A percentile compares a stretch with the other conserved stretches of the same genome.
phyloP scores from a whole-genome alignment of 768 basidiomycete species.

The Ramaria sp. region DNA sequence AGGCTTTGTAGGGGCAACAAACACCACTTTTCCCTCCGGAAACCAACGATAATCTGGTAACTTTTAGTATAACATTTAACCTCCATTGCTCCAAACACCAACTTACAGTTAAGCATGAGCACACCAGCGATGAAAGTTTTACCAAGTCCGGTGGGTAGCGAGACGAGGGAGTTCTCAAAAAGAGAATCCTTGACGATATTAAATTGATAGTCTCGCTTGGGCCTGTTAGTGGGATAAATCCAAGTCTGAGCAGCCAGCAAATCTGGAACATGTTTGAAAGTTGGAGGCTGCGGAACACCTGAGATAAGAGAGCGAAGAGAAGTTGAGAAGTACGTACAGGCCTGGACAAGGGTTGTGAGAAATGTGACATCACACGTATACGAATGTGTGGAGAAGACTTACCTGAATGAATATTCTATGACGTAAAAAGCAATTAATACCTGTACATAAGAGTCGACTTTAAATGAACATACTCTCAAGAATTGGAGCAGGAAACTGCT shows the following conservation, averaged over 20 bases:
- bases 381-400: constrained; percentile 20
- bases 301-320: background rate
- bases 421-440: background rate
- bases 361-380: constrained; percentile 7
- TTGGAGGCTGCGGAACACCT: constrained; percentile 37
- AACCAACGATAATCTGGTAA: constrained; percentile 80
- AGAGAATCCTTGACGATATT: constrained; percentile 82
- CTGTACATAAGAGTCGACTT: background rate
- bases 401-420: constrained; percentile 40
- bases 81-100: constrained; percentile 9
- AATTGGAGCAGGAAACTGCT: constrained; percentile 74
- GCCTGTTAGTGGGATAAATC: constrained; percentile 84
- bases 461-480: background rate
- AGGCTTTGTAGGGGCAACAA: constrained; percentile 94
- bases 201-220: constrained; percentile 88
- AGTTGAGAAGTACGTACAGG: background rate
- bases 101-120: constrained; percentile 86
- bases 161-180: constrained; percentile 89
- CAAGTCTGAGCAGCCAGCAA: constrained; percentile 74
- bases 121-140: constrained; percentile 98
- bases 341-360: background rate
- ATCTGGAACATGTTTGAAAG: constrained; percentile 73
- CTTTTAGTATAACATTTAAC: constrained; percentile 9
- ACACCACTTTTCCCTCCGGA: constrained; percentile 84
- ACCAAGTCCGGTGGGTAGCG: constrained; percentile 90